Evolutionary conservation across 1,284 basidiomycete species (phyloP).

Genomic region (Moesziomyces parantarcticus): DNA sequence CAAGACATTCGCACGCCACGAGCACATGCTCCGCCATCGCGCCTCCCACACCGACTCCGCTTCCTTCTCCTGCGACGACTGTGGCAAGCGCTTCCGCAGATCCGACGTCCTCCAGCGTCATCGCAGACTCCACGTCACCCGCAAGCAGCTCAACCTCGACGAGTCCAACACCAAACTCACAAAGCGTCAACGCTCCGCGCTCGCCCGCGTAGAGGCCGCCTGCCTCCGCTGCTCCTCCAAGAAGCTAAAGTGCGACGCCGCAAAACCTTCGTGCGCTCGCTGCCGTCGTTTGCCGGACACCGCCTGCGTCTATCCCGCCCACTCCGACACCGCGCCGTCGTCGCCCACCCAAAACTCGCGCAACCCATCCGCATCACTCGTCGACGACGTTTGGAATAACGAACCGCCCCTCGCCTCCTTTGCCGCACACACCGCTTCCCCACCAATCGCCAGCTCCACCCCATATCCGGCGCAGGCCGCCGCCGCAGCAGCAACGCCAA

Average conservation of each 20-base stretch:
- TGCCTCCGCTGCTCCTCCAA: slow-evolving; percentile 20
- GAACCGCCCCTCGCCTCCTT: too few relatives aligned
- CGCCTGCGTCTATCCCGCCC: slow-evolving; percentile 11
- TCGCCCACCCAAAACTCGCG: too few relatives aligned
- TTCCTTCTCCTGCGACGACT: slow-evolving; percentile 15
- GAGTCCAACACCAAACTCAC: slow-evolving; percentile 8
- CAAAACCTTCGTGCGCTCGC: slow-evolving; percentile 17
- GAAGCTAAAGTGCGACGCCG: slow-evolving; percentile 27
- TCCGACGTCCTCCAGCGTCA: slow-evolving; percentile 26
- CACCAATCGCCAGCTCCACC: neutral
- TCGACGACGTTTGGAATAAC: slow-evolving; percentile 1
- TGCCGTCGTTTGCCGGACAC: slow-evolving; percentile 8
- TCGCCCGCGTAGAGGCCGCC: slow-evolving; percentile 17
- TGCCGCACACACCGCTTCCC: too few relatives aligned
- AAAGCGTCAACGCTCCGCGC: slow-evolving; percentile 16
- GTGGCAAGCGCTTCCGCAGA: slow-evolving; percentile 17
- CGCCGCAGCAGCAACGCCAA: neutral
- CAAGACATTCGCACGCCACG: slow-evolving; percentile 20
- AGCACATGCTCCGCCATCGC: slow-evolving; percentile 30
- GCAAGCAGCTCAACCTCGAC: slow-evolving; percentile 15
- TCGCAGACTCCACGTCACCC: slow-evolving; percentile 6
- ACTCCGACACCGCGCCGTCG: too few relatives aligned
- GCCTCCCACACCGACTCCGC: slow-evolving; percentile 16
- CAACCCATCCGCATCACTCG: slow-evolving; percentile 1
- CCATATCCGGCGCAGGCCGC: slow-evolving; percentile 6